Percentiles rank a stretch among this genome's conserved stretches.
These are phyloP conservation scores for Anastatica hierochuntica DNA, from an alignment of 345 rosid species.

Conservation along the genomic window DNA sequence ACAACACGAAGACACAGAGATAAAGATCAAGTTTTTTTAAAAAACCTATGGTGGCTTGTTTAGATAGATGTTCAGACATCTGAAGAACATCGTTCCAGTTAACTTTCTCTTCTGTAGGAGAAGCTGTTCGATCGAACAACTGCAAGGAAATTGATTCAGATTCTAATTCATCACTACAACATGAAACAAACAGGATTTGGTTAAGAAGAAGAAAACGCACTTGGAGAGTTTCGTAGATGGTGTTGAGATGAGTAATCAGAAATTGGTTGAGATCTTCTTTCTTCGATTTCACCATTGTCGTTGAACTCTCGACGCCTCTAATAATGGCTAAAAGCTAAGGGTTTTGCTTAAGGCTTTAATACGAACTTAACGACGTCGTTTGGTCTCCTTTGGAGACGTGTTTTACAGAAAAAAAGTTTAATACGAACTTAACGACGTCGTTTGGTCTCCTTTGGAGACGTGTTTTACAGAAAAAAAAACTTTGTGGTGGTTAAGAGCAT, in stretches of 20 bases:
- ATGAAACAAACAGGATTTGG: not conserved
- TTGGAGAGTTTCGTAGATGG: constrained; percentile 73
- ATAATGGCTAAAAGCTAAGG: not conserved
- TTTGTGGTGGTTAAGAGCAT: not conserved
- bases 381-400: no score
- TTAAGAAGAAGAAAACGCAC: constrained; percentile 16
- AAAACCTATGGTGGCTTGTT: constrained; percentile 76
- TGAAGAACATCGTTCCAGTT: constrained; percentile 65
- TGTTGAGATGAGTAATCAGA: constrained; percentile 46
- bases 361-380: constrained; percentile 1
- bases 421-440: not conserved
- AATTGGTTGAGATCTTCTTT: constrained; percentile 40
- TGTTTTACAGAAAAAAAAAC: no score
- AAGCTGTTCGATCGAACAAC: constrained; percentile 46
- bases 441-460: no score
- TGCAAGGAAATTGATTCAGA: constrained; percentile 5
- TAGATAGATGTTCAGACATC: constrained; percentile 72
- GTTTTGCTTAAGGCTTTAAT: not conserved
- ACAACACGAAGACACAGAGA: not conserved
- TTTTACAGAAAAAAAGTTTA: no score
- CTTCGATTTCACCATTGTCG: constrained; percentile 47
- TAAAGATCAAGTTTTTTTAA: not conserved
- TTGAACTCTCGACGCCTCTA: not conserved
- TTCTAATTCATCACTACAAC: not conserved
- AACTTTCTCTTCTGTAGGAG: constrained; percentile 40